phyloP scores from a whole-genome alignment of 202 grass and related monocot species.

The Eragrostis tef region DNA sequence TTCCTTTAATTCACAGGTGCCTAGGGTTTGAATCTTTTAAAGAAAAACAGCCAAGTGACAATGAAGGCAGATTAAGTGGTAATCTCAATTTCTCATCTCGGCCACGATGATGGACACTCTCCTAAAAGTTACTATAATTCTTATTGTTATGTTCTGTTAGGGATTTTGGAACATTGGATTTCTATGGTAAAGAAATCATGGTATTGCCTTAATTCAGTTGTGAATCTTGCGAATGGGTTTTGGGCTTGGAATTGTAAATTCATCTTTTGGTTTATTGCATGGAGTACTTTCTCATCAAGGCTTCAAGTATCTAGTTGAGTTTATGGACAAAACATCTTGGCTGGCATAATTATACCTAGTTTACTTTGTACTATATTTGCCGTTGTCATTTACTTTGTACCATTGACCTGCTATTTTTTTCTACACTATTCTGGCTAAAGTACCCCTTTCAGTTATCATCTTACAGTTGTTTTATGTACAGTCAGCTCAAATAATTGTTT shows the following conservation, averaged over 20 bases:
- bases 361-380: conserved; percentile 5
- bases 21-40: conserved; percentile 87
- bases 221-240: not conserved
- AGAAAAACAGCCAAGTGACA: conserved; percentile 55
- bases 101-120: conserved; percentile 29
- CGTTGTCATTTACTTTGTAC: not conserved
- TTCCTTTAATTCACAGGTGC: conserved; percentile 59
- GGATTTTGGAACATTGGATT: not conserved
- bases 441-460: not conserved
- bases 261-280: conserved; percentile 4
- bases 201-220: conserved; percentile 2
- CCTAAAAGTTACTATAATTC: conserved; percentile 18
- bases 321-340: conserved; percentile 12
- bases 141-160: conserved; percentile 32
- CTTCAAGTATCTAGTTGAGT: conserved; percentile 35
- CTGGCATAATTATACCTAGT: conserved; percentile 28
- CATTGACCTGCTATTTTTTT: conserved; percentile 16
- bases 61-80: conserved; percentile 48
- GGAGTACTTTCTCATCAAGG: conserved; percentile 1
- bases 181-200: not conserved
- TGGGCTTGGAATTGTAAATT: too few relatives aligned
- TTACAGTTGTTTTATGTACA: not conserved
- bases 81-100: conserved; percentile 40
- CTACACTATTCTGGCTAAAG: conserved; percentile 6
- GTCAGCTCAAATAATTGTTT: conserved; percentile 4